A percentile compares a stretch with the other conserved stretches of the same genome.
Conservation (phyloP, 768 basidiomycete species). For the Boletus edulis region DNA sequence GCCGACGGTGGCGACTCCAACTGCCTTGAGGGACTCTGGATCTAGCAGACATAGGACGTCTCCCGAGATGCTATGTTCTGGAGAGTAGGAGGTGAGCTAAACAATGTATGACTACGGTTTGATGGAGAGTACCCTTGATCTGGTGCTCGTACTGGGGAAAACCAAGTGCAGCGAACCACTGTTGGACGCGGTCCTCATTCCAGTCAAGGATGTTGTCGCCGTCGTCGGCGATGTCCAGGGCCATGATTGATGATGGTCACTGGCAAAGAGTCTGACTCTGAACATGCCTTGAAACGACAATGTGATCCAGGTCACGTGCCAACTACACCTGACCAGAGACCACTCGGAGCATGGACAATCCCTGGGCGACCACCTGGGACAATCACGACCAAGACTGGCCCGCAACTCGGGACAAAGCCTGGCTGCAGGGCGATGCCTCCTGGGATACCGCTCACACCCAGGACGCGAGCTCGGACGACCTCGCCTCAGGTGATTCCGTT, state of each 20-base stretch:
- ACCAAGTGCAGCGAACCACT: constrained; percentile 75
- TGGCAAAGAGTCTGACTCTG: not conserved
- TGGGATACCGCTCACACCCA: not conserved
- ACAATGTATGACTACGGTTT: not conserved
- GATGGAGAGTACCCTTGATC: constrained; percentile 58
- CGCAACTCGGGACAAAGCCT: constrained; percentile 37
- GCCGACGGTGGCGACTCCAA: constrained; percentile 88
- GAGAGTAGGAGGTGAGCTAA: constrained; percentile 2
- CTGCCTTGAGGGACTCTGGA: constrained; percentile 77
- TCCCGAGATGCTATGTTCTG: constrained; percentile 91
- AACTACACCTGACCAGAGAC: not conserved
- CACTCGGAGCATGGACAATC: constrained; percentile 57
- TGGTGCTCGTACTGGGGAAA: constrained; percentile 83
- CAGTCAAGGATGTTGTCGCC: constrained; percentile 51
- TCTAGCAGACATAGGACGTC: constrained; percentile 85
- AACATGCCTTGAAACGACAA: not conserved
- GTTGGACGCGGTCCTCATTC: constrained; percentile 76
- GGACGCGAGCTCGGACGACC: not conserved
- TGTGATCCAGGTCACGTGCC: constrained; percentile 18
- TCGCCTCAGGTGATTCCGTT: not conserved
- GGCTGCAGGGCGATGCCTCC: constrained; percentile 27
- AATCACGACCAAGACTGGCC: not conserved
- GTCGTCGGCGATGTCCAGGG: constrained; percentile 29
- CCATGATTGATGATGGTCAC: constrained; percentile 8
- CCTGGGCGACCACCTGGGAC: constrained; percentile 56